Percentiles rank a stretch among this genome's conserved stretches.
These are phyloP conservation scores for Hypoxylon sp. DNA, from an alignment of 2,329 filamentous ascomycete genomes.

Conservation along the genomic window DNA sequence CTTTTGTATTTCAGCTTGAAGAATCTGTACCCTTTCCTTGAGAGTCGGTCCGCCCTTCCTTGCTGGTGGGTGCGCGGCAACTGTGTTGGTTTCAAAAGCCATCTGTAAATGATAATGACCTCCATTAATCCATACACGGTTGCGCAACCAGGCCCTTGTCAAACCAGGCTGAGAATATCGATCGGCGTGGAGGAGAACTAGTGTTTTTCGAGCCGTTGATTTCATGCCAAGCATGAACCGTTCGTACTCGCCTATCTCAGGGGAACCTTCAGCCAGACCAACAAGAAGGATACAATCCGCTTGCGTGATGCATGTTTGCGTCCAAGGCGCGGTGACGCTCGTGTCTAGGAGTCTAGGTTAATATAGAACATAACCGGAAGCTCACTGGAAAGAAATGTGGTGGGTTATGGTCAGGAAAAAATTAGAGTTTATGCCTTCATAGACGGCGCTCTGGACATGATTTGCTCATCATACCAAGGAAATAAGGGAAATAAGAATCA, in stretches of 20 bases:
- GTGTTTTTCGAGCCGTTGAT: constrained; percentile 90
- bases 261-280: constrained; percentile 87
- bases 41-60: constrained; percentile 85
- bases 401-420: constrained; percentile 66
- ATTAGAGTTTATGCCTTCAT: constrained; percentile 71
- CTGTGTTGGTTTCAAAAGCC: constrained; percentile 79
- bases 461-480: constrained; percentile 61
- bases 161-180: constrained; percentile 85
- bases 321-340: constrained; percentile 97
- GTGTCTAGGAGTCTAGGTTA: constrained; percentile 70
- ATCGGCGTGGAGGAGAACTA: constrained; percentile 89
- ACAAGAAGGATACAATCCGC: constrained; percentile 96
- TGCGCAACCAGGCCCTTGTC: constrained; percentile 88
- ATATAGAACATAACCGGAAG: constrained; percentile 26
- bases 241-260: constrained; percentile 94
- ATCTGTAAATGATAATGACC: constrained; percentile 98
- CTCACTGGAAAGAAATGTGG: not conserved
- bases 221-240: constrained; percentile 96
- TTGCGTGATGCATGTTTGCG: constrained; percentile 95
- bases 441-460: constrained; percentile 58
- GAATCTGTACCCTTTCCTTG: constrained; percentile 90
- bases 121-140: constrained; percentile 97
- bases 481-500: constrained; percentile 1
- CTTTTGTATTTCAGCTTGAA: constrained; percentile 97
- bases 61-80: constrained; percentile 77